Evolutionary conservation across 495 filamentous ascomycete species (phyloP).

Genomic region (Lichina pygmaea): DNA sequence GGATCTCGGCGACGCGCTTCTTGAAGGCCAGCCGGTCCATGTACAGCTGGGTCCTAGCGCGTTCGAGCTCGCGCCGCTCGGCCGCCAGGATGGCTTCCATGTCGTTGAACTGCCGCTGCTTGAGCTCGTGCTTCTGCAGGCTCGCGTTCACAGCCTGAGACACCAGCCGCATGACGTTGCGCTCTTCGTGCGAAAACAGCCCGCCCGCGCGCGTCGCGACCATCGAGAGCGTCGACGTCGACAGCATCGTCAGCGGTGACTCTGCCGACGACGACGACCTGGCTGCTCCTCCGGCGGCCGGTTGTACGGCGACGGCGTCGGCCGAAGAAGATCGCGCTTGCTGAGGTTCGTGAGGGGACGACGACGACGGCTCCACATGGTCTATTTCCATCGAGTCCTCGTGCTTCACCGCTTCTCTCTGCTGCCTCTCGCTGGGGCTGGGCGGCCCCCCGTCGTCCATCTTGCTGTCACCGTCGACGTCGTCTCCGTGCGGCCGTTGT

Average conservation of each 20-base stretch:
- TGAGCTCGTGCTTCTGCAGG: conserved; percentile 58
- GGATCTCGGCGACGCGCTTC: conserved; percentile 54
- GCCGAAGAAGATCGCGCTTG: background rate
- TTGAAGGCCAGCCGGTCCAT: conserved; percentile 75
- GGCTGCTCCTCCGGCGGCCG: background rate
- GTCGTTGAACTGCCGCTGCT: conserved; percentile 81
- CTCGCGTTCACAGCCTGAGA: conserved; percentile 65
- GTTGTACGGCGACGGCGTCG: conserved; percentile 3
- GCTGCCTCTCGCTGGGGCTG: no score
- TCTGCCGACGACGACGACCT: no score
- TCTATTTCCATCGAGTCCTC: conserved; percentile 49
- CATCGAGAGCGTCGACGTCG: conserved; percentile 58
- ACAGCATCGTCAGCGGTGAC: conserved; percentile 1
- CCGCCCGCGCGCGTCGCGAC: conserved; percentile 66
- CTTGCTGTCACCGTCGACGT: conserved; percentile 18
- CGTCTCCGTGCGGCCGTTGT: conserved; percentile 7
- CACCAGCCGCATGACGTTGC: conserved; percentile 79
- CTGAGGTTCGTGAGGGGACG: background rate
- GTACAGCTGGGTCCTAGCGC: conserved; percentile 75
- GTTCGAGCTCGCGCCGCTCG: conserved; percentile 76
- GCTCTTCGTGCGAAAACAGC: conserved; percentile 82
- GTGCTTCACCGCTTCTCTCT: conserved; percentile 20
- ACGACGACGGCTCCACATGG: background rate
- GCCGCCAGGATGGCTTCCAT: conserved; percentile 78
- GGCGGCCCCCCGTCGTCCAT: no score